phyloP scores from a whole-genome alignment of 257 asterid genomes.

The Paulownia fortunei region DNA sequence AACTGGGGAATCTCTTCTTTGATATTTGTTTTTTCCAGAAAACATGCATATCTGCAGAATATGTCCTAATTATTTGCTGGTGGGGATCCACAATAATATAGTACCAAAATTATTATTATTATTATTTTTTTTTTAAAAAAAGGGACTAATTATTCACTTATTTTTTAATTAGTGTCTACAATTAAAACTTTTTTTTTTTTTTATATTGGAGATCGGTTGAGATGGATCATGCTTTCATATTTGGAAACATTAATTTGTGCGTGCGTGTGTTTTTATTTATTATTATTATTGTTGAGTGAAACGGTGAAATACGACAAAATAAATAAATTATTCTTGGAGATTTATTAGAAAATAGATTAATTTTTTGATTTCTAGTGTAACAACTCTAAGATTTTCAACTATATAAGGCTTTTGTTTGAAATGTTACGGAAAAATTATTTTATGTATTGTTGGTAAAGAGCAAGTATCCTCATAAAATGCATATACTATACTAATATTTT shows the following conservation, averaged over 20 bases:
- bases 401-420: too few relatives aligned
- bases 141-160: not conserved
- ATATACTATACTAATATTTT: too few relatives aligned
- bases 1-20: constrained; percentile 13
- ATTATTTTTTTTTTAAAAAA: not conserved
- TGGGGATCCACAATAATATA: not conserved
- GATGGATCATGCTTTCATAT: constrained; percentile 1
- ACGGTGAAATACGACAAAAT: too few relatives aligned
- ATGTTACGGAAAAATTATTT: too few relatives aligned
- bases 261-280: not conserved
- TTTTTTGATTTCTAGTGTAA: not conserved
- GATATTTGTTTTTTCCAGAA: constrained; percentile 29
- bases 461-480: too few relatives aligned
- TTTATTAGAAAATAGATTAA: not conserved
- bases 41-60: constrained; percentile 24
- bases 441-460: too few relatives aligned
- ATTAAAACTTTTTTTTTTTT: not conserved
- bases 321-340: too few relatives aligned
- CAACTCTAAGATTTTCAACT: too few relatives aligned
- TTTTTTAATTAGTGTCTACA: not conserved
- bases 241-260: not conserved
- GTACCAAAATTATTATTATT: not conserved
- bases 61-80: not conserved
- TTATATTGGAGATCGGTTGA: not conserved
- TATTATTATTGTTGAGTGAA: too few relatives aligned